Percentiles rank a stretch among this genome's conserved stretches.
phyloP scores from a whole-genome alignment of 441 rosid species.

The Euphorbia celastroides region DNA sequence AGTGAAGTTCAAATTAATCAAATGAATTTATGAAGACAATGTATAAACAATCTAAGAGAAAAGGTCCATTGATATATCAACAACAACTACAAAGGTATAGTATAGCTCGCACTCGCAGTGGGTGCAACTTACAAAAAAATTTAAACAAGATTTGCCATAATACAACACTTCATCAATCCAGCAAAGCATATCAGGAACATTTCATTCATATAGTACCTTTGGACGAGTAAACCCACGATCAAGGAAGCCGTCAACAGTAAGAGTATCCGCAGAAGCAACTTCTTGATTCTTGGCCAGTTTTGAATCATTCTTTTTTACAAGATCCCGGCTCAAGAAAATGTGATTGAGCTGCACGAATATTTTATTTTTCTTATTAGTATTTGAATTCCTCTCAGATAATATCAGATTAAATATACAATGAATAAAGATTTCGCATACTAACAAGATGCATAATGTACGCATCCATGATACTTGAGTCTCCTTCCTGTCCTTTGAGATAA shows the following conservation, averaged over 20 bases:
- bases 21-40: not conserved
- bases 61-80: not conserved
- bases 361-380: slow-evolving; percentile 18
- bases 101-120: not conserved
- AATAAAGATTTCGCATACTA: slow-evolving; percentile 24
- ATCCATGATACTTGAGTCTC: slow-evolving; percentile 74
- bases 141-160: not conserved
- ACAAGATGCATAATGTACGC: slow-evolving; percentile 89
- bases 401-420: slow-evolving; percentile 10
- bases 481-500: slow-evolving; percentile 66
- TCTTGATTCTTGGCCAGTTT: slow-evolving; percentile 60
- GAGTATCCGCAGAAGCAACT: slow-evolving; percentile 39
- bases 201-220: slow-evolving; percentile 53
- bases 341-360: slow-evolving; percentile 79
- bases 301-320: slow-evolving; percentile 70
- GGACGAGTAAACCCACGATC: slow-evolving; percentile 98
- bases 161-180: not conserved
- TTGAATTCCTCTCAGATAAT: slow-evolving; percentile 13
- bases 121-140: not conserved
- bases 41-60: not conserved
- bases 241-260: slow-evolving; percentile 52
- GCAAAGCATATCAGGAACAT: slow-evolving; percentile 9
- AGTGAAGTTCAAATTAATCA: not conserved
- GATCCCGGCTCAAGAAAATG: slow-evolving; percentile 64
- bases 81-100: not conserved